phyloP scores from a whole-genome alignment of 176 grass and related monocot genomes.

The Coix lacrymajobi region DNA sequence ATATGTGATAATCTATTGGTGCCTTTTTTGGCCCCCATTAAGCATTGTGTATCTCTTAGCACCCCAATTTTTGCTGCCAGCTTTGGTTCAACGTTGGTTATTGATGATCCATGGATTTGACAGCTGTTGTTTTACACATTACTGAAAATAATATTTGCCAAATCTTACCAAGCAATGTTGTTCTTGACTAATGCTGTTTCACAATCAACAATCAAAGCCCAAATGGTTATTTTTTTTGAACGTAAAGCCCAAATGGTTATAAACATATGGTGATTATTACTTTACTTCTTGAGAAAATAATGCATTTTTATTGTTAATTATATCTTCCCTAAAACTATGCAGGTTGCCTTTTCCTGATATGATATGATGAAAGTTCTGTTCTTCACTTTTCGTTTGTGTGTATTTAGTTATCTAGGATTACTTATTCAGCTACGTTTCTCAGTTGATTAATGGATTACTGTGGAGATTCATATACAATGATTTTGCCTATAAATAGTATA shows the following conservation, averaged over 20 bases:
- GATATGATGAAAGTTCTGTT: neutral
- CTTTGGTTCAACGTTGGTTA: neutral
- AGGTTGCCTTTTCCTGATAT: neutral
- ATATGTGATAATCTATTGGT: neutral
- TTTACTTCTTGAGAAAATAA: neutral
- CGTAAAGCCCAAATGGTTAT: neutral
- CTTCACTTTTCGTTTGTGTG: neutral
- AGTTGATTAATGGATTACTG: constrained; percentile 43
- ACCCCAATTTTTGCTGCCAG: neutral
- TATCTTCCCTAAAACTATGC: neutral
- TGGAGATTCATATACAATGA: constrained; percentile 38
- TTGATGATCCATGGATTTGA: neutral
- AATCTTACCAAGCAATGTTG: neutral
- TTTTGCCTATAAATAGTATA: constrained; percentile 75
- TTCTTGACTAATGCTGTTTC: neutral
- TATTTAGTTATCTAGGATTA: constrained; percentile 20
- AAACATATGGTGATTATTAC: neutral
- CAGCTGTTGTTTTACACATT: neutral
- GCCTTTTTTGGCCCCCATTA: neutral
- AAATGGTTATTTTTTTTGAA: too few species aligned
- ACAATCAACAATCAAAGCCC: neutral
- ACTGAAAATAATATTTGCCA: neutral
- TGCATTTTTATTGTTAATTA: constrained; percentile 1
- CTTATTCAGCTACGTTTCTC: constrained; percentile 27
- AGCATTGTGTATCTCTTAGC: neutral